Conservation (phyloP, 352 stramenopile genomes). For the Pythium rishiriense region DNA sequence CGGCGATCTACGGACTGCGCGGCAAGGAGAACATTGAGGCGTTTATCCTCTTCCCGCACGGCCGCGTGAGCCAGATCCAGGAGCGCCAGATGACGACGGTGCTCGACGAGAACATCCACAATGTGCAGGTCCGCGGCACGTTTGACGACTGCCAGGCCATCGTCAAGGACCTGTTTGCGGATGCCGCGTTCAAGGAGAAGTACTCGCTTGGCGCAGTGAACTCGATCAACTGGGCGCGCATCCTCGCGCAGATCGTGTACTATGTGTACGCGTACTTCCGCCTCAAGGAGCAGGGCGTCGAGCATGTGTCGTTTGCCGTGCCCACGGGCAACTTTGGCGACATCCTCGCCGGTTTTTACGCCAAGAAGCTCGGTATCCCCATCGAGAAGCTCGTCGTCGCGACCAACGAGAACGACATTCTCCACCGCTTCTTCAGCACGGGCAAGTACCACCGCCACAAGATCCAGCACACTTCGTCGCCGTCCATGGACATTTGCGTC, state of each 20-base stretch:
- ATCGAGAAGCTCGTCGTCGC: slow-evolving; percentile 96
- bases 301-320: slow-evolving; percentile 93
- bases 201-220: slow-evolving; percentile 98
- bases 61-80: slow-evolving; percentile 96
- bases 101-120: slow-evolving; percentile 98
- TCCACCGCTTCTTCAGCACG: slow-evolving; percentile 97
- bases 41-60: slow-evolving; percentile 98
- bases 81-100: slow-evolving; percentile 99
- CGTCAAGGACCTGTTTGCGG: slow-evolving; percentile 97
- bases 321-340: slow-evolving; percentile 99
- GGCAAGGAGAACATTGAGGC: slow-evolving; percentile 98
- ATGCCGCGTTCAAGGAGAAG: slow-evolving; percentile 92
- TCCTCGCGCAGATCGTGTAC: slow-evolving; percentile 99
- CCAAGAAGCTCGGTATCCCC: slow-evolving; percentile 91
- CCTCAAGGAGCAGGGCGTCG: slow-evolving; percentile 62
- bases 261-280: slow-evolving; percentile 99
- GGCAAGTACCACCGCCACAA: slow-evolving; percentile 95
- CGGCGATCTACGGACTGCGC: slow-evolving; percentile 97
- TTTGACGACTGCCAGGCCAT: slow-evolving; percentile 99
- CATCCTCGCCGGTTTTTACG: slow-evolving; percentile 98
- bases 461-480: slow-evolving; percentile 94
- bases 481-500: slow-evolving; percentile 99
- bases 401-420: slow-evolving; percentile 99
- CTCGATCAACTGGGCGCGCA: slow-evolving; percentile 99
- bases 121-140: slow-evolving; percentile 93